Percentiles rank a stretch among this genome's conserved stretches.
Conservation (phyloP, 805 yeast genomes). For the Scheffersomyces coipomensis region DNA sequence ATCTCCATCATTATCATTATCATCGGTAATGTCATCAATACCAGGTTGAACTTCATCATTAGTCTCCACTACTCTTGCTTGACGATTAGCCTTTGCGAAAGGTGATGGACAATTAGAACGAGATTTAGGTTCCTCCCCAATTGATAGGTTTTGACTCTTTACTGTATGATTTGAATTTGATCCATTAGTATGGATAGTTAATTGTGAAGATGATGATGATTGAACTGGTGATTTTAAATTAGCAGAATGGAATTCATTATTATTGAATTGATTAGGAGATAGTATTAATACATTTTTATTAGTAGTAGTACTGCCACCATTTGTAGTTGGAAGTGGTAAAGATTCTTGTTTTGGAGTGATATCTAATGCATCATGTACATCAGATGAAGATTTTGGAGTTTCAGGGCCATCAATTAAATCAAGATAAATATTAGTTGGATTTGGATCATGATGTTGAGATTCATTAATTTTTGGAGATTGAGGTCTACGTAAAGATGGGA, state of each 20-base stretch:
- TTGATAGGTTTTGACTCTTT: neutral
- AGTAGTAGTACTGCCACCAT: constrained; percentile 11
- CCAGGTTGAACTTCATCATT: constrained; percentile 14
- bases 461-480: neutral
- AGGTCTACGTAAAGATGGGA: constrained; percentile 1
- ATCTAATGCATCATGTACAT: too few relatives aligned
- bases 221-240: constrained; percentile 6
- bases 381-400: constrained; percentile 8
- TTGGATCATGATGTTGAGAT: constrained; percentile 2
- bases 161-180: constrained; percentile 1
- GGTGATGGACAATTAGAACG: constrained; percentile 38
- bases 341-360: neutral
- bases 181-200: neutral
- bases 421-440: constrained; percentile 1
- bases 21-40: constrained; percentile 9
- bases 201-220: neutral
- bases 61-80: constrained; percentile 44
- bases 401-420: constrained; percentile 9
- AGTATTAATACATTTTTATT: constrained; percentile 32
- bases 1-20: constrained; percentile 2
- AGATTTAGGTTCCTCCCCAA: constrained; percentile 15
- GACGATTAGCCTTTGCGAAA: constrained; percentile 41
- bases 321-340: constrained; percentile 8
- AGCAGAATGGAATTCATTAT: constrained; percentile 28
- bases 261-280: constrained; percentile 39